These are phyloP conservation scores for Juncus inflexus DNA, from an alignment of 176 grass and related monocot genomes.

Conservation along the genomic window DNA sequence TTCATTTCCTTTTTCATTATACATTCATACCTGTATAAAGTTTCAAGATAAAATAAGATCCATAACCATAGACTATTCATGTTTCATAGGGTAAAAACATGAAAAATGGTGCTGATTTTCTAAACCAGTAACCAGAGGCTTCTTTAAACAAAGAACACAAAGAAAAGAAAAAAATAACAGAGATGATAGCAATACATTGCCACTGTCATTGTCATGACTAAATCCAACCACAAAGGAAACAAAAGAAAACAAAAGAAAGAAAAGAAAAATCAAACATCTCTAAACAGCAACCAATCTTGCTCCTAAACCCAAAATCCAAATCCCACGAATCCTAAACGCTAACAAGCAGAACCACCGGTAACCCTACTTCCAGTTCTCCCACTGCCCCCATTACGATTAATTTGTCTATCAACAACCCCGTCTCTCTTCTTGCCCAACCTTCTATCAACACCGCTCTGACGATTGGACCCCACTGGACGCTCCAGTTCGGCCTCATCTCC, in stretches of 20 bases:
- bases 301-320: constrained; percentile 23
- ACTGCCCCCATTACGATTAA: constrained; percentile 19
- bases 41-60: too few species aligned
- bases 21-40: too few species aligned
- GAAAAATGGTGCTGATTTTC: neutral
- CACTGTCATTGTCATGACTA: constrained; percentile 35
- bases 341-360: constrained; percentile 16
- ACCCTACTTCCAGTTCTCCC: constrained; percentile 19
- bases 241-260: constrained; percentile 12
- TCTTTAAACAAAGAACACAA: neutral
- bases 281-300: constrained; percentile 69
- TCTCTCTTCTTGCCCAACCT: constrained; percentile 17
- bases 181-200: constrained; percentile 34
- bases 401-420: constrained; percentile 13
- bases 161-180: constrained; percentile 12
- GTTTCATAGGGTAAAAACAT: too few species aligned
- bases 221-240: constrained; percentile 37
- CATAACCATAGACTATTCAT: too few species aligned
- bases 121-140: neutral
- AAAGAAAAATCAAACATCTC: constrained; percentile 19
- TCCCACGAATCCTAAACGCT: neutral
- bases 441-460: constrained; percentile 37
- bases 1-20: too few species aligned
- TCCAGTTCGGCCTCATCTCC: constrained; percentile 60
- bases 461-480: constrained; percentile 19